Evolutionary conservation across 192 early-diverging fungal species (phyloP).

Genomic region (Helicostylum pulchrum): DNA sequence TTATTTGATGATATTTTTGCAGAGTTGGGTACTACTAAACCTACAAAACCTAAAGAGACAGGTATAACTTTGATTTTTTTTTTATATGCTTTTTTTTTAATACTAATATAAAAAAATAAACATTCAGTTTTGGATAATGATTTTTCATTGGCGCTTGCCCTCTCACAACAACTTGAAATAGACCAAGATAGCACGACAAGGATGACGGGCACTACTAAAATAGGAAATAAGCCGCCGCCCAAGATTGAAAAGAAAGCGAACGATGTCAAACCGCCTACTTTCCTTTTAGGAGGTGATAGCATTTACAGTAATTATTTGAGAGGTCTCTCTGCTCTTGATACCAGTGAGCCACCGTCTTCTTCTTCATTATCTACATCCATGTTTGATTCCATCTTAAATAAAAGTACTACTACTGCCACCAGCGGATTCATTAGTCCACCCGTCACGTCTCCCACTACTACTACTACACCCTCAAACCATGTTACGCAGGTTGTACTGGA

Average conservation of each 20-base stretch:
- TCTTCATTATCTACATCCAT: conserved; percentile 24
- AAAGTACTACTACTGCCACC: not conserved
- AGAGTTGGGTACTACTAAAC: conserved; percentile 17
- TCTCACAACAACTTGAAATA: conserved; percentile 17
- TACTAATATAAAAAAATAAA: not conserved
- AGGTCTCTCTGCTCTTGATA: conserved; percentile 4
- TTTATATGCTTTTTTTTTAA: too few species aligned
- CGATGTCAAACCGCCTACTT: not conserved
- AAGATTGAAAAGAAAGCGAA: not conserved
- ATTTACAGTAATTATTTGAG: conserved; percentile 29
- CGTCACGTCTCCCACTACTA: not conserved
- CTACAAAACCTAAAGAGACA: not conserved
- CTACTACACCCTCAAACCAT: not conserved
- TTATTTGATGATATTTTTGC: conserved; percentile 30
- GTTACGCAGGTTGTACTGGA: conserved; percentile 19
- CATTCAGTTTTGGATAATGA: conserved; percentile 1
- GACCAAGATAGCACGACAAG: not conserved
- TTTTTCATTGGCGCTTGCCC: conserved; percentile 20
- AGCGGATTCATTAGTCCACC: not conserved
- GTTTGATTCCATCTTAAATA: not conserved
- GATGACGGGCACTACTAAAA: not conserved
- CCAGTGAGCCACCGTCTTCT: not conserved
- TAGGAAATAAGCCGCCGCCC: not conserved
- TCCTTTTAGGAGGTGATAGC: conserved; percentile 23
- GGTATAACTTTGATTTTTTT: too few species aligned